Evolutionary conservation across 2,329 filamentous ascomycete genomes (phyloP), one percentile per base, ranked within the genome.

Genomic region (Emmonsia crescens): DNA sequence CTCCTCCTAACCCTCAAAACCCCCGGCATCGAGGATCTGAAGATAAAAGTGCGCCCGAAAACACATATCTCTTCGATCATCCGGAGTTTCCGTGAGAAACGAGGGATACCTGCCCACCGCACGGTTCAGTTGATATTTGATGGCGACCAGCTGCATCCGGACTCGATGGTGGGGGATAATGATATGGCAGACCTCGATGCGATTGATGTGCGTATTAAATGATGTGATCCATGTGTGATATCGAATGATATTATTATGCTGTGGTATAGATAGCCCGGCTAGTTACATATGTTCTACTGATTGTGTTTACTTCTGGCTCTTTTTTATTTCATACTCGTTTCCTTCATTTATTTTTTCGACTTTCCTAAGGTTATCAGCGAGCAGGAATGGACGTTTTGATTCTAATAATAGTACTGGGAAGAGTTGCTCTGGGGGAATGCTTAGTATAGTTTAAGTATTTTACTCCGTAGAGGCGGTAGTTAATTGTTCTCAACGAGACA

Each of bases 101-200:
- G 82, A 36, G 68, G 77, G 0, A 71, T 92, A 21, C 73, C 76
- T 0, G 70, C 75, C 0, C 79, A 81, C 4, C 81, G 79, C 66
- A 73, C 79, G 0, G 75, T 94, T 2, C 79, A 80, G 44, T 76
- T 96, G 12, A 78, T 81, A 66, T 92, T 91, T 73, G 91, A 96
- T 67, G 91, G 91, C 16, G 89, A 92, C 58, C 76, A 78, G 55
- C 76, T 95, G 33, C 82, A 86, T 16, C 80, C 83, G 21, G 78
- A 84, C 1, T 75, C 77, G 36, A 82, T 80, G 1, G 79, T 94
- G 54, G 78, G 79, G 52, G 85, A 89, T 42, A 82, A 85, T 2
- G 90, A 91, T 21, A 83, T 96, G 48, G 84, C 84, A 54, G 88
- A 95, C 68, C 80, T 86, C 77, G 89, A 93, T 71, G 80, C 82